Evolutionary conservation across 225 moss, liverwort and hornwort species (phyloP), one percentile per base, ranked within the genome.

Genomic region (Bryoerythrophyllum caledonicum): DNA sequence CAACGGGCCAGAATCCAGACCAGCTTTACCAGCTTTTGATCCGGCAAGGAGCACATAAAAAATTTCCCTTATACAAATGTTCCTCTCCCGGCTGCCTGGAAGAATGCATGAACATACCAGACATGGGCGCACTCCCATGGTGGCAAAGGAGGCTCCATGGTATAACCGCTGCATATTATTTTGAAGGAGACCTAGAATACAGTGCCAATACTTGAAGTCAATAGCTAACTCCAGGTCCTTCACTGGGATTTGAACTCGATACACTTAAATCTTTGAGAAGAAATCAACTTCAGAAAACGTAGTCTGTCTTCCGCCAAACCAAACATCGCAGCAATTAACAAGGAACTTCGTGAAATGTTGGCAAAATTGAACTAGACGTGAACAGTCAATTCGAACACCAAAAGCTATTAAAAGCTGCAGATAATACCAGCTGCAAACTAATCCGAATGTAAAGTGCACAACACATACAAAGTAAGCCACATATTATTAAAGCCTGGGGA

Each of bases 51-150:
- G 25, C 71, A 71, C 26, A 46, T 60, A 19, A 8, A 60, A 72
- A 46, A 30, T 14, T 11, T 43, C 13, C 60, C 9, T 8, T 32
- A 21, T 41, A 60, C 17, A 38, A 20, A 15, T 20, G 23, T 8
- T 78, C 52, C 55, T 23, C 57, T 72, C 43, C 71, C 49, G 62
- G 25, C 67, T 62, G 56, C 60, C 63, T 32, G 51, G 25, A 63
- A 72, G 27, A 72, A 57, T 64, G 63, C 35, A 82, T 23, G 19
- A 41, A 80, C 79, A 49, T 78, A 90, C 90, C 99, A 99, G 74
- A 95, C 90, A 83, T 99, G 95, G 48, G 84, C 91, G 81, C 99
- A 99, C 74, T 99, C 99, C 74, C 94, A 87, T 56, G 99, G 93
- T 74, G 99, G 95, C 78, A 90, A 76, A 68, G 99, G 95, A 80